phyloP scores from a whole-genome alignment of 1,284 basidiomycete genomes.

The Fomitopsis palustris region DNA sequence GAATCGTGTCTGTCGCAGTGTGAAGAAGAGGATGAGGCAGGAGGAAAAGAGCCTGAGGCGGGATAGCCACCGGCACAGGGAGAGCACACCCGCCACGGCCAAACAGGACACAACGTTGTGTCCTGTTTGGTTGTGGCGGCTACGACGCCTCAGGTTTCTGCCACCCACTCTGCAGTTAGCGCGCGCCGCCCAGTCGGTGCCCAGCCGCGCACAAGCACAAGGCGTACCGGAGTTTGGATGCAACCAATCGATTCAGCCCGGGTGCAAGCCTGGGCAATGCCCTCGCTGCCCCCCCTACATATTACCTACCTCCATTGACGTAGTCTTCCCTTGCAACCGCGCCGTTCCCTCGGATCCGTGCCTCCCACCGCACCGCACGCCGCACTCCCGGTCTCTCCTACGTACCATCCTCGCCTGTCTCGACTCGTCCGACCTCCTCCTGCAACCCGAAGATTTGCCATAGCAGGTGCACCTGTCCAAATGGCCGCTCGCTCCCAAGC shows the following conservation, averaged over 20 bases:
- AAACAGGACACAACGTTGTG: not conserved
- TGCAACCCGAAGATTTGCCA: constrained; percentile 75
- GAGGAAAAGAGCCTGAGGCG: not conserved
- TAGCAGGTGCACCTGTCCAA: constrained; percentile 69
- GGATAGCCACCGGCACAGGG: not conserved
- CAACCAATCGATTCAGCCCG: not conserved
- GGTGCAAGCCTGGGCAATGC: too few species aligned
- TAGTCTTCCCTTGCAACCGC: not conserved
- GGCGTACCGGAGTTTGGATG: not conserved
- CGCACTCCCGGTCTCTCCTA: not conserved
- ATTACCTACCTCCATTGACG: not conserved
- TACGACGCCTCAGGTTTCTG: not conserved
- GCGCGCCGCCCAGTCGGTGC: not conserved
- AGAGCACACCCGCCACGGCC: not conserved
- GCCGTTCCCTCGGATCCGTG: not conserved
- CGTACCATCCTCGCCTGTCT: not conserved
- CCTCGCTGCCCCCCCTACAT: too few species aligned
- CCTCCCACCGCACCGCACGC: not conserved
- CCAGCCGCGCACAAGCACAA: not conserved
- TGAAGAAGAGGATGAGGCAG: not conserved
- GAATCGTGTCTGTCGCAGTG: not conserved
- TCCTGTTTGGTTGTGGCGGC: too few species aligned
- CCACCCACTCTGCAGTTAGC: not conserved
- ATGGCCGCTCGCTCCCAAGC: constrained; percentile 78
- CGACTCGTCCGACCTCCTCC: constrained; percentile 23